phyloP scores from a whole-genome alignment of 768 basidiomycete genomes.

The Clitopilus hobsonii region DNA sequence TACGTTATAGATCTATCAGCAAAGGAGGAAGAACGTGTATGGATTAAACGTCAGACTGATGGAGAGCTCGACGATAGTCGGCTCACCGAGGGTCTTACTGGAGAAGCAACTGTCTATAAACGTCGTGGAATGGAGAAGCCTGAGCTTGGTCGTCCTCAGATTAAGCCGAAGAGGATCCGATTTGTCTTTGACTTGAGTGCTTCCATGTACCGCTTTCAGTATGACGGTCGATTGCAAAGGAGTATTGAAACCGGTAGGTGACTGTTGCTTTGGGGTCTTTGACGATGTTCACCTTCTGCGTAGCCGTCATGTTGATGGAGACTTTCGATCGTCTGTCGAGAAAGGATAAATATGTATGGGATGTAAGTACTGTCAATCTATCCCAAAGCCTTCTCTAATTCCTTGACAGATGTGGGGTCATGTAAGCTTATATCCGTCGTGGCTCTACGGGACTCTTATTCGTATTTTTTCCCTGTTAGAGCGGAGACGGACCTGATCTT shows the following conservation, averaged over 20 bases:
- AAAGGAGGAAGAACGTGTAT: slow-evolving; percentile 65
- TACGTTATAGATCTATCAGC: slow-evolving; percentile 50
- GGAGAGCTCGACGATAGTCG: slow-evolving; percentile 67
- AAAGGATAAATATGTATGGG: slow-evolving; percentile 75
- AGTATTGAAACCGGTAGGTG: slow-evolving; percentile 59
- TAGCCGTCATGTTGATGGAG: slow-evolving; percentile 75
- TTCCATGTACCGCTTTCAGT: slow-evolving; percentile 75
- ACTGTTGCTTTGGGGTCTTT: neutral
- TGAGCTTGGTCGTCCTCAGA: slow-evolving; percentile 60
- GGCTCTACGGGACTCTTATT: neutral
- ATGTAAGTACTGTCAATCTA: slow-evolving; percentile 38
- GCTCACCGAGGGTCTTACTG: slow-evolving; percentile 62
- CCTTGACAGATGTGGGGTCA: slow-evolving; percentile 54
- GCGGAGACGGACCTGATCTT: slow-evolving; percentile 59
- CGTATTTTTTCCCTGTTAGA: slow-evolving; percentile 35
- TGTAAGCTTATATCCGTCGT: slow-evolving; percentile 30
- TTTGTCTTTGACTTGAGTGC: slow-evolving; percentile 69
- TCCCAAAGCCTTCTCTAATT: neutral
- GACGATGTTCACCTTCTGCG: neutral
- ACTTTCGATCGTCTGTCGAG: slow-evolving; percentile 57
- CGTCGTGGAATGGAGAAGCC: slow-evolving; percentile 67
- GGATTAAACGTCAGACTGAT: slow-evolving; percentile 69
- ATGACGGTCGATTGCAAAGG: slow-evolving; percentile 59
- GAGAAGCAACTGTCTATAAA: slow-evolving; percentile 68
- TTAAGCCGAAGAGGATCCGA: slow-evolving; percentile 69